Conservation (phyloP, 208 protist species). For the Zelonia costaricensis region DNA sequence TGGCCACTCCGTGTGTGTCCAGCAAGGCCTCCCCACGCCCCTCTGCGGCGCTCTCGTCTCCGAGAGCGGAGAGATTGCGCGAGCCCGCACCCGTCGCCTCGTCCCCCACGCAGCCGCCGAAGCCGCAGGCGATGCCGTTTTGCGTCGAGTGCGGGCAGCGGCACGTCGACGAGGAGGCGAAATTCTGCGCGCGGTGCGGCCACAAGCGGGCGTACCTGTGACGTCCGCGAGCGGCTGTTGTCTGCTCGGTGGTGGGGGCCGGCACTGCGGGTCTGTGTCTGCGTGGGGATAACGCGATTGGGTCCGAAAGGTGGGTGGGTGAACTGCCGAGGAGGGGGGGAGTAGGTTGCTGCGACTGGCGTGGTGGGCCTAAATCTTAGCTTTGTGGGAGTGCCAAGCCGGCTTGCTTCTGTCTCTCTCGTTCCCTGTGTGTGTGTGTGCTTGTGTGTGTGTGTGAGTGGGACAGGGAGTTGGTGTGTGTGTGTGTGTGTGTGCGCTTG, state of each 20-base stretch:
- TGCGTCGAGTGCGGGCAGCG: slow-evolving; percentile 64
- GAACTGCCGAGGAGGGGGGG: too few species aligned
- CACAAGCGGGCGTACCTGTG: slow-evolving; percentile 50
- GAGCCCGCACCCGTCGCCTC: too few species aligned
- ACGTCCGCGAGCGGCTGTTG: slow-evolving; percentile 7
- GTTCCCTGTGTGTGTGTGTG: slow-evolving; percentile 4
- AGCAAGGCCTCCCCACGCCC: too few species aligned
- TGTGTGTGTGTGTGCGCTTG: slow-evolving; percentile 9
- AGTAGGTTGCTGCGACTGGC: too few species aligned
- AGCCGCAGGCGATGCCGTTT: slow-evolving; percentile 26
- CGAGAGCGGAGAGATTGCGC: too few species aligned
- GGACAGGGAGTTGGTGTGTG: not conserved
- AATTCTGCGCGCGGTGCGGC: slow-evolving; percentile 88
- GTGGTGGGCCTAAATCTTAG: too few species aligned
- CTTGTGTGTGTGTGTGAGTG: not conserved
- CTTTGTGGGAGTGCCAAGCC: not conserved
- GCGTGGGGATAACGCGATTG: not conserved
- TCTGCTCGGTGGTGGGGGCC: too few species aligned
- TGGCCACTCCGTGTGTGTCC: too few species aligned
- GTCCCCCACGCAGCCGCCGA: too few species aligned
- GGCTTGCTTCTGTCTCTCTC: not conserved
- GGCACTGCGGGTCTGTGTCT: too few species aligned
- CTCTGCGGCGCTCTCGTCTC: too few species aligned
- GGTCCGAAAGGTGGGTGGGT: not conserved
- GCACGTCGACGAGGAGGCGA: slow-evolving; percentile 65